Evolutionary conservation across 176 grass and related monocot species (phyloP).

Genomic region (Zea luxurians): DNA sequence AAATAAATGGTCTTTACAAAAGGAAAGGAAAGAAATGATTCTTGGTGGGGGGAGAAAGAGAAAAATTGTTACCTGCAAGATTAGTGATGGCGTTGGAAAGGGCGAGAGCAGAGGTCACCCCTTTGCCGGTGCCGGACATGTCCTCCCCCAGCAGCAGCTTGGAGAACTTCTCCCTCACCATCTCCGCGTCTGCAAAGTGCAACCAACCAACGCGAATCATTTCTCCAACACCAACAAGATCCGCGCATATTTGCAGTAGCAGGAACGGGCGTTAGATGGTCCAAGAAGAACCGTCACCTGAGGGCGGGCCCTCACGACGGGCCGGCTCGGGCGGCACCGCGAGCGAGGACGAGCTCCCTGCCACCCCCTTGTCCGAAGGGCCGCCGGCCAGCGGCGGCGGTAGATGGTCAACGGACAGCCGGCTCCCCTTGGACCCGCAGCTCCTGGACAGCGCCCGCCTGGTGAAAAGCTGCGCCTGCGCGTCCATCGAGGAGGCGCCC

Average conservation of each 20-base stretch:
- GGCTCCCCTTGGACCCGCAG: constrained; percentile 47
- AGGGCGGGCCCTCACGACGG: constrained; percentile 37
- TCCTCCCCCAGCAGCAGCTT: constrained; percentile 85
- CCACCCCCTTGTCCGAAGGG: constrained; percentile 30
- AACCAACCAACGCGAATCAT: neutral
- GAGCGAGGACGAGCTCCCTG: neutral
- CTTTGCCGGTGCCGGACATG: constrained; percentile 86
- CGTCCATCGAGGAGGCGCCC: constrained; percentile 36
- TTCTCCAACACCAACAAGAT: neutral
- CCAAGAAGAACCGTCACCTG: constrained; percentile 34
- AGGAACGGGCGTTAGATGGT: neutral
- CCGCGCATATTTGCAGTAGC: neutral
- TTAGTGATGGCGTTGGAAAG: constrained; percentile 87
- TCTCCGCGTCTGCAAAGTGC: constrained; percentile 47
- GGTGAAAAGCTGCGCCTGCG: constrained; percentile 1
- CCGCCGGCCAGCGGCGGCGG: constrained; percentile 49
- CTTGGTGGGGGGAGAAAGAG: neutral
- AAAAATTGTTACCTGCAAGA: constrained; percentile 56
- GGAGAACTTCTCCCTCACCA: constrained; percentile 77
- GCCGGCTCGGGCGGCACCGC: constrained; percentile 7
- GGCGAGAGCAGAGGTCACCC: constrained; percentile 75
- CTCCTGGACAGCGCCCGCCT: constrained; percentile 43
- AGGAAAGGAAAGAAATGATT: neutral
- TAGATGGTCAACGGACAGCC: constrained; percentile 22
- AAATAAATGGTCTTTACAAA: neutral